Percentiles rank a stretch among this genome's conserved stretches.
phyloP scores from a whole-genome alignment of 73 alveolate genomes.

The Breviolum minutum region DNA sequence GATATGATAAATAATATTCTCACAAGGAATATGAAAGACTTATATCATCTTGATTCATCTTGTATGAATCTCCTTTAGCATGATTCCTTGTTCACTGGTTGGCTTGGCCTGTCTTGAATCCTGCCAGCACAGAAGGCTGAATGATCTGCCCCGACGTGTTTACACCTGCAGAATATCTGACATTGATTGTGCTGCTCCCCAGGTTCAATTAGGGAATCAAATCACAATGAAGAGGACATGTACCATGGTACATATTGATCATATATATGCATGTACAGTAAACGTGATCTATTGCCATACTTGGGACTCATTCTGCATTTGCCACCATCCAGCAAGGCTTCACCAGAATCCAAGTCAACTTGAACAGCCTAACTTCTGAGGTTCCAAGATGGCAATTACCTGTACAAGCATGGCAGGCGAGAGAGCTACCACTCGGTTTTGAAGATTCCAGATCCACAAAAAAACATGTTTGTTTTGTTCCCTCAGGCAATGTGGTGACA shows the following conservation, averaged over 20 bases:
- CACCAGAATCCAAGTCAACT: too few relatives aligned
- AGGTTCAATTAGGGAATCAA: too few relatives aligned
- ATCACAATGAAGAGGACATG: too few relatives aligned
- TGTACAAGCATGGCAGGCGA: slow-evolving; percentile 30
- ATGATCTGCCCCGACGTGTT: slow-evolving; percentile 53
- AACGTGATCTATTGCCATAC: too few relatives aligned
- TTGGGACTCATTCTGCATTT: too few relatives aligned
- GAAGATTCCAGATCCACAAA: too few relatives aligned
- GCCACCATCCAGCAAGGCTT: too few relatives aligned
- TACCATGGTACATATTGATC: too few relatives aligned
- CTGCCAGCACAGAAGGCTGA: background rate
- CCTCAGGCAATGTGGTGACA: background rate
- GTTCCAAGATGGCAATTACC: background rate
- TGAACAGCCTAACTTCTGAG: background rate
- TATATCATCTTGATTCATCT: background rate
- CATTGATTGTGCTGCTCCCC: too few relatives aligned
- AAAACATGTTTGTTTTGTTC: background rate
- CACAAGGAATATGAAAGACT: background rate
- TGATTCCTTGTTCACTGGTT: background rate
- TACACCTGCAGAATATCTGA: slow-evolving; percentile 31
- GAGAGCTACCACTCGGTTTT: background rate
- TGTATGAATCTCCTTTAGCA: background rate
- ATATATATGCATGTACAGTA: too few relatives aligned
- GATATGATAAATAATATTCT: too few relatives aligned
- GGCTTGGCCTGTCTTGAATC: background rate